phyloP scores from a whole-genome alignment of 495 filamentous ascomycete species.

The Aspergillus conjunctus region DNA sequence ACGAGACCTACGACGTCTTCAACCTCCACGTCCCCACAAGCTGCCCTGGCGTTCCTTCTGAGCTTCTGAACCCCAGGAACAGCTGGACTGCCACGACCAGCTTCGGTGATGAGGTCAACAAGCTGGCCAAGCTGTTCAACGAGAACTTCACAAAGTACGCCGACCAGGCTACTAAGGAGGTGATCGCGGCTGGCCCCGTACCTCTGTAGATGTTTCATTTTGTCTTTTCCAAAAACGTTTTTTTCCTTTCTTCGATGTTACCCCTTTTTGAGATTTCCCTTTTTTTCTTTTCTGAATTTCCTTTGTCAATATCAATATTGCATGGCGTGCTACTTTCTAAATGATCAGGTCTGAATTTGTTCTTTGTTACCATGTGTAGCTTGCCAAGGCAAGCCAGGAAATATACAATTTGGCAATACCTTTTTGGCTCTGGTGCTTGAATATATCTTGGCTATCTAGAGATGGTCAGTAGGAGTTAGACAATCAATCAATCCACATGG shows the following conservation, averaged over 20 bases:
- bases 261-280: no score
- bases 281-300: slow-evolving; percentile 15
- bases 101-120: slow-evolving; percentile 84
- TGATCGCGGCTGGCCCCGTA: slow-evolving; percentile 46
- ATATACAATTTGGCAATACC: slow-evolving; percentile 21
- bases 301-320: slow-evolving; percentile 25
- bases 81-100: slow-evolving; percentile 80
- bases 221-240: slow-evolving; percentile 19
- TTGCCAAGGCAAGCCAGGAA: slow-evolving; percentile 16
- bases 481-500: not conserved
- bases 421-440: slow-evolving; percentile 17
- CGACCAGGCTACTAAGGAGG: slow-evolving; percentile 82
- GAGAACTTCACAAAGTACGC: slow-evolving; percentile 98
- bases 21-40: slow-evolving; percentile 88
- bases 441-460: not conserved
- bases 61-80: slow-evolving; percentile 92
- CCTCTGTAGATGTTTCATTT: slow-evolving; percentile 13
- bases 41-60: slow-evolving; percentile 81
- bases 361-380: slow-evolving; percentile 14
- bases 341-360: slow-evolving; percentile 23
- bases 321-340: slow-evolving; percentile 34
- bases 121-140: slow-evolving; percentile 82
- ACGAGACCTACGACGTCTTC: slow-evolving; percentile 95
- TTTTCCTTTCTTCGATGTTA: slow-evolving; percentile 4
- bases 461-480: slow-evolving; percentile 20